phyloP scores from a whole-genome alignment of 192 early-diverging fungal species.

The Mortierella claussenii region DNA sequence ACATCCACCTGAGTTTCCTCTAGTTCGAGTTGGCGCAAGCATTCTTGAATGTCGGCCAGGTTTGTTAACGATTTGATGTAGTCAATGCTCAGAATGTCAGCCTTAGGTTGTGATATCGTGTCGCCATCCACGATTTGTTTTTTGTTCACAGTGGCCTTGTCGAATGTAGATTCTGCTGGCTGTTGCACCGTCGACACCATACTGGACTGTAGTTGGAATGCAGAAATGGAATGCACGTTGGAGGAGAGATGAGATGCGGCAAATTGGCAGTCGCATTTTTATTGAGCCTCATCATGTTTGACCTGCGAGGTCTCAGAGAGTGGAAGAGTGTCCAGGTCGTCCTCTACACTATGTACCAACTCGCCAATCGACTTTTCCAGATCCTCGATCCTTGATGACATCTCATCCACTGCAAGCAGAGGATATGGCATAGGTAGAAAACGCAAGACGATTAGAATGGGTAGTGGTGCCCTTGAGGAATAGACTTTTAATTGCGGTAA shows the following conservation, averaged over 20 bases:
- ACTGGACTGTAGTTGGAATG: background rate
- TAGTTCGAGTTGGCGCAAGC: slow-evolving; percentile 64
- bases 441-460: background rate
- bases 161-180: background rate
- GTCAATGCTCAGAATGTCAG: slow-evolving; percentile 19
- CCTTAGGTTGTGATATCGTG: background rate
- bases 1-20: slow-evolving; percentile 73
- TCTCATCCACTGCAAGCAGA: slow-evolving; percentile 36
- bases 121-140: background rate
- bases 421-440: background rate
- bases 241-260: too few relatives aligned
- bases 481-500: background rate
- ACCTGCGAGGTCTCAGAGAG: background rate
- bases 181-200: slow-evolving; percentile 21
- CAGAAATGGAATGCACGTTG: too few relatives aligned
- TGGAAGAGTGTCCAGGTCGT: slow-evolving; percentile 24
- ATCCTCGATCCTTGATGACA: slow-evolving; percentile 49
- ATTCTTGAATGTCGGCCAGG: slow-evolving; percentile 68
- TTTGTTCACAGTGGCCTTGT: background rate
- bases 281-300: too few relatives aligned
- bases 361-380: slow-evolving; percentile 51
- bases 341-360: slow-evolving; percentile 42
- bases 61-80: slow-evolving; percentile 66
- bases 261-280: too few relatives aligned
- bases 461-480: background rate